A percentile compares a stretch with the other conserved stretches of the same genome.
Evolutionary conservation across 2,329 filamentous ascomycete genomes (phyloP).

Genomic region (Aspergillus melleus): DNA sequence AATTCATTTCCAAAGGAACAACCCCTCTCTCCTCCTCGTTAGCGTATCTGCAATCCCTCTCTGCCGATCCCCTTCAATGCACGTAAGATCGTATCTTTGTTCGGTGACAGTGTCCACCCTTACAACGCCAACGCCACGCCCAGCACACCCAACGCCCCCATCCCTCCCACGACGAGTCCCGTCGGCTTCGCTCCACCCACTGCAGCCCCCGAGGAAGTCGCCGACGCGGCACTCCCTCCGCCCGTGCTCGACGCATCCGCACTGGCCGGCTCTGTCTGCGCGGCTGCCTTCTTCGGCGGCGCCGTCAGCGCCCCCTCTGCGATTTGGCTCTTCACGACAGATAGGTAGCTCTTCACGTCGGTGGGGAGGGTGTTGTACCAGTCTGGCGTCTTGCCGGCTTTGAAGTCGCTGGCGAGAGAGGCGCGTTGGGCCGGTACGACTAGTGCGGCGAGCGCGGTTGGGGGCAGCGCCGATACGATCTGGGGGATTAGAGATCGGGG

Average conservation of each 20-base stretch:
- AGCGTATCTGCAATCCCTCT: neutral
- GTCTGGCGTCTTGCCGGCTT: conserved; percentile 31
- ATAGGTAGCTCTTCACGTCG: conserved; percentile 34
- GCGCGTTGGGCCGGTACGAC: conserved; percentile 30
- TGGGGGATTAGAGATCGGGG: conserved; percentile 30
- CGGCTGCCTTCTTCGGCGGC: conserved; percentile 18
- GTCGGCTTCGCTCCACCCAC: conserved; percentile 18
- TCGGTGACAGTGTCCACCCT: too few species aligned
- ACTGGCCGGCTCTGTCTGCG: conserved; percentile 10
- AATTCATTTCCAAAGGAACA: neutral
- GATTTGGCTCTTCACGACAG: conserved; percentile 32
- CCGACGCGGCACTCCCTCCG: conserved; percentile 7
- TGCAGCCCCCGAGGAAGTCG: conserved; percentile 19
- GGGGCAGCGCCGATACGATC: conserved; percentile 33
- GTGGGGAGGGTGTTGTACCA: conserved; percentile 34
- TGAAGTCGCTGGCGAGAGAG: conserved; percentile 31
- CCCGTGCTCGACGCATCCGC: conserved; percentile 7
- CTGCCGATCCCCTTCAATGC: neutral
- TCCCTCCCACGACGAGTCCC: conserved; percentile 18
- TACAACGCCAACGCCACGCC: conserved; percentile 25
- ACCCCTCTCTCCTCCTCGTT: neutral
- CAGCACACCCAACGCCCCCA: conserved; percentile 25
- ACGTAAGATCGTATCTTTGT: too few species aligned
- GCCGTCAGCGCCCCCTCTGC: conserved; percentile 28
- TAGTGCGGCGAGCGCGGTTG: conserved; percentile 31